Evolutionary conservation across 352 stramenopile genomes (phyloP).

Genomic region (Globisporangium cederbergense): DNA sequence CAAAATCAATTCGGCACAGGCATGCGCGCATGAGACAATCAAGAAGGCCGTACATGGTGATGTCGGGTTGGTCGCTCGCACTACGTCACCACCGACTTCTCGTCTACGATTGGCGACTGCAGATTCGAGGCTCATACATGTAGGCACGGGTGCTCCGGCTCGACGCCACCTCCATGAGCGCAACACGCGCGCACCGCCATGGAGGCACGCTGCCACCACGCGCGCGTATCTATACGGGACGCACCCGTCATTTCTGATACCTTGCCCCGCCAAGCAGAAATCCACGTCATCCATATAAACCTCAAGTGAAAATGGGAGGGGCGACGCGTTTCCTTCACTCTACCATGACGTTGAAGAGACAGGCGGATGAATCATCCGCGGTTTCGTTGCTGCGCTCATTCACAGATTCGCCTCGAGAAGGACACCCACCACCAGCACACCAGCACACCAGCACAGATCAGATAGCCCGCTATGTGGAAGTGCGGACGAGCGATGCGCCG

Average conservation of each 20-base stretch:
- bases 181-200: neutral
- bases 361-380: neutral
- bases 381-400: conserved; percentile 3
- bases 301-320: neutral
- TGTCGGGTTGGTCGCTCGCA: neutral
- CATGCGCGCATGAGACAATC: conserved; percentile 1
- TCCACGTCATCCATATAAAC: conserved; percentile 1
- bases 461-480: conserved; percentile 8
- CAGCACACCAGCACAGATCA: neutral
- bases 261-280: neutral
- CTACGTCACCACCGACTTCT: neutral
- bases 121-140: neutral
- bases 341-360: conserved; percentile 11
- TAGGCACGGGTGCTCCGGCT: neutral
- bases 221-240: conserved; percentile 4
- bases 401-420: conserved; percentile 9
- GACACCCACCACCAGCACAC: conserved; percentile 6
- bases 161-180: neutral
- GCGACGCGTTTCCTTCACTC: conserved; percentile 10
- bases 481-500: conserved; percentile 19
- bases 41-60: too few species aligned
- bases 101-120: conserved; percentile 7
- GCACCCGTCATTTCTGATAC: conserved; percentile 4
- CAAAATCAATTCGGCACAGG: neutral
- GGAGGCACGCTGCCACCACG: conserved; percentile 4